Conservation (phyloP, 768 basidiomycete genomes). For the Leucosporidium scottii region DNA sequence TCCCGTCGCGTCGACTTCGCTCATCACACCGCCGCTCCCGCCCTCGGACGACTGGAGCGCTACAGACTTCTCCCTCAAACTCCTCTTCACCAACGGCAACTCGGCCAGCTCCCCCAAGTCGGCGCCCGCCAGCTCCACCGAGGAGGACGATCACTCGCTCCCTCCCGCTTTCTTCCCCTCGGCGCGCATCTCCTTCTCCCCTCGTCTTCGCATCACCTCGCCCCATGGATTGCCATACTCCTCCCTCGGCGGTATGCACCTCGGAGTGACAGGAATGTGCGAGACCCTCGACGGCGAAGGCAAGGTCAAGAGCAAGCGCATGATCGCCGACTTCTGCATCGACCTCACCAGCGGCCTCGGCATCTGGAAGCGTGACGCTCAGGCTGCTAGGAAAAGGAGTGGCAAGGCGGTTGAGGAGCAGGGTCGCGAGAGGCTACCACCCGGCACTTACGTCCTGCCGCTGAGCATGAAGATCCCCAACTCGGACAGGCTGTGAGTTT, state of each 20-base stretch:
- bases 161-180: conserved; percentile 39
- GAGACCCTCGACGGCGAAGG: conserved; percentile 34
- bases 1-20: not conserved
- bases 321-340: conserved; percentile 39
- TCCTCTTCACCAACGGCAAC: conserved; percentile 25
- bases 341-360: conserved; percentile 35
- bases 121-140: not conserved
- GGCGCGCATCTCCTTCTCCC: conserved; percentile 36
- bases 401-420: conserved; percentile 28
- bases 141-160: conserved; percentile 28
- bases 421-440: conserved; percentile 22
- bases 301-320: conserved; percentile 35
- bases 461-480: conserved; percentile 39
- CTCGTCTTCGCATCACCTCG: conserved; percentile 32
- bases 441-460: conserved; percentile 37
- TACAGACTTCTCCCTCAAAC: conserved; percentile 30
- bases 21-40: conserved; percentile 18
- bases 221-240: conserved; percentile 29
- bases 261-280: conserved; percentile 37
- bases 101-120: not conserved
- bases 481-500: conserved; percentile 36
- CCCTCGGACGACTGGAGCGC: conserved; percentile 22
- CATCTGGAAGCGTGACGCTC: conserved; percentile 38
- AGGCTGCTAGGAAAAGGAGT: conserved; percentile 14
- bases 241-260: conserved; percentile 36